A percentile compares a stretch with the other conserved stretches of the same genome.
Evolutionary conservation across 768 basidiomycete genomes (phyloP).

Genomic region (Termitomyces sp.): DNA sequence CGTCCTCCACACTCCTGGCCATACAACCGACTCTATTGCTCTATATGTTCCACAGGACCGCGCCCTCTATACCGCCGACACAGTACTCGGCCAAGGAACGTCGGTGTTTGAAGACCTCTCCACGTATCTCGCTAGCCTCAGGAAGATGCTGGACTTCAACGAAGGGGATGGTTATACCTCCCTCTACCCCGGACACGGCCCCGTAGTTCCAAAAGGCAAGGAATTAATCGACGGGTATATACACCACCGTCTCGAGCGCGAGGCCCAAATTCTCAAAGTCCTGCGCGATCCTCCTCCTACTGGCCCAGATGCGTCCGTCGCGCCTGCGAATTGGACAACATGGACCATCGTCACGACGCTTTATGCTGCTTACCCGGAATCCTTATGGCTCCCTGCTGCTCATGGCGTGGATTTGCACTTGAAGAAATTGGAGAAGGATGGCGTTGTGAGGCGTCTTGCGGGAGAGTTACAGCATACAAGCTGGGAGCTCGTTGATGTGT

Average conservation of each 20-base stretch:
- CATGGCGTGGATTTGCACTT: constrained; percentile 69
- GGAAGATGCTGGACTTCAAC: constrained; percentile 50
- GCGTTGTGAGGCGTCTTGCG: constrained; percentile 46
- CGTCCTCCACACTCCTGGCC: constrained; percentile 86
- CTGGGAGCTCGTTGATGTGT: constrained; percentile 40
- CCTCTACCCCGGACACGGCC: constrained; percentile 92
- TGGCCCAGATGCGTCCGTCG: constrained; percentile 8
- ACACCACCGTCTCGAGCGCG: constrained; percentile 76
- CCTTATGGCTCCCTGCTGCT: constrained; percentile 73
- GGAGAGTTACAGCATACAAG: constrained; percentile 51
- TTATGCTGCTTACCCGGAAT: constrained; percentile 71
- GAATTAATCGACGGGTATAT: constrained; percentile 71
- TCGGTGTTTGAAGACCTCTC: constrained; percentile 85
- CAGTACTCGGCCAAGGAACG: constrained; percentile 87
- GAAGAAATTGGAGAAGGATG: constrained; percentile 68
- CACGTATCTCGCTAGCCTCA: constrained; percentile 65
- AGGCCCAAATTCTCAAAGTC: constrained; percentile 67
- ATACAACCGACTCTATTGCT: constrained; percentile 83
- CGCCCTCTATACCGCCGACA: constrained; percentile 88
- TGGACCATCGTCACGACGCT: constrained; percentile 64
- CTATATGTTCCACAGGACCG: constrained; percentile 67
- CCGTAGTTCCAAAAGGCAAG: constrained; percentile 63
- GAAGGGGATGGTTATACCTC: constrained; percentile 32
- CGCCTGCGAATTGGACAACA: constrained; percentile 48
- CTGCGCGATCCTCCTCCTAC: constrained; percentile 37